Evolutionary conservation across 208 protist genomes (phyloP), one percentile per base, ranked within the genome.

Genomic region (Zelonia costaricensis): DNA sequence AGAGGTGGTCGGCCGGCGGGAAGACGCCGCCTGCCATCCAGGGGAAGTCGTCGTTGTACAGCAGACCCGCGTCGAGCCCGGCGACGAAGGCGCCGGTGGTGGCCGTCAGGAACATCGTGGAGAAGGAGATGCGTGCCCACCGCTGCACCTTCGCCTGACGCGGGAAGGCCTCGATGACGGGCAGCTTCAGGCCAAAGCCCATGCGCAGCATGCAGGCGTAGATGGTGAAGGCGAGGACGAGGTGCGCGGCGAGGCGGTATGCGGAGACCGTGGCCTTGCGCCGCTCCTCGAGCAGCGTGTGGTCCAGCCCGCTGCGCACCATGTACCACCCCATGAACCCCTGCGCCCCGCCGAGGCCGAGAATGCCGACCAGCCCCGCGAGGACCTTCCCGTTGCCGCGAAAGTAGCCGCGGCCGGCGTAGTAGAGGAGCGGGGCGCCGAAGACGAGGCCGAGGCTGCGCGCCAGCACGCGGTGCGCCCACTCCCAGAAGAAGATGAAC

Each of bases 291-390:
- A 93, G 57, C 66, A 88, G 64, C 51, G 84, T 86, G 39, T 87
- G 65, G 54, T 98, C 91, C 6, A 99, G 86, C 12, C 98, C 98
- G 55, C 84, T 96, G 61, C 90, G 92, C 20, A 99, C 98, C 98
- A 99, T 99, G 76, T 97, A 98, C 98, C 98, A 99, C 7, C 98
- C 98, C 57, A 99, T 79, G 22, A 92, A 73, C 48, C 97, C 97
- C 74, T 98, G 93, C 23, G 81, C 83, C 0, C 73, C 91, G 22
- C 88, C 82, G 0, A 94, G 68, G 12, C 51, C 76, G 22, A 90
- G 62, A 18, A 92, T 78, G 27, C 86, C 86, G 22, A 82, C 12
- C 18, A 93, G 58, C 6, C 74, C 75, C 3, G 56, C 74, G 2
- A 77, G 60, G 43, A 94, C 80, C n/a, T 49, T 45, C 35, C 48